Conservation (phyloP, 345 rosid genomes). For the Aquilaria malaccensis region DNA sequence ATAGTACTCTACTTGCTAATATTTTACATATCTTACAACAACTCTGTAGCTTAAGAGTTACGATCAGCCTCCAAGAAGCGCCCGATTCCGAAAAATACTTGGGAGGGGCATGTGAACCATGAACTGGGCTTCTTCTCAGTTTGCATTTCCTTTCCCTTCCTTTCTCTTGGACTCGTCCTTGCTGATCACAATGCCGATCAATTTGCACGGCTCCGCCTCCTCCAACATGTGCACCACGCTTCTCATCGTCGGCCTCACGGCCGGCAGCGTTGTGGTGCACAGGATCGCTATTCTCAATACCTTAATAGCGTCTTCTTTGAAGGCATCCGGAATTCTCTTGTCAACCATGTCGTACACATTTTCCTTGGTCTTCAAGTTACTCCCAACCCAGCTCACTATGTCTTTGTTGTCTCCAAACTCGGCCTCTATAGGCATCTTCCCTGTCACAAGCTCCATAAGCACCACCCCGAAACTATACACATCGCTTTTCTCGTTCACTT, state of each 20-base stretch:
- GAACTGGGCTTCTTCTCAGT: slow-evolving; percentile 1
- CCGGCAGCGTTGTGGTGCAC: slow-evolving; percentile 56
- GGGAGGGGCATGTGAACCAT: neutral
- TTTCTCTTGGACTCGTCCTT: slow-evolving; percentile 29
- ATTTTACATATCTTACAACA: too few relatives aligned
- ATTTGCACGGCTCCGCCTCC: slow-evolving; percentile 66
- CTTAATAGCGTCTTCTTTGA: slow-evolving; percentile 56
- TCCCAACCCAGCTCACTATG: slow-evolving; percentile 67
- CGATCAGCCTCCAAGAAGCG: too few relatives aligned
- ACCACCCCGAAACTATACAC: slow-evolving; percentile 97
- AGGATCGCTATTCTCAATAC: slow-evolving; percentile 62
- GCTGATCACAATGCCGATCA: slow-evolving; percentile 38
- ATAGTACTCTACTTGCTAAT: too few relatives aligned
- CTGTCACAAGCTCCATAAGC: slow-evolving; percentile 81
- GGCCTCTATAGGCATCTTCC: slow-evolving; percentile 70
- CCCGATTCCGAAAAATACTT: neutral
- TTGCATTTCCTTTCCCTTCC: slow-evolving; percentile 4
- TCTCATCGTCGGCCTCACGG: slow-evolving; percentile 73
- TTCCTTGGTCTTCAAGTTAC: slow-evolving; percentile 50
- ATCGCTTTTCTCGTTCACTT: slow-evolving; percentile 81
- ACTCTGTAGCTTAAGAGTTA: too few relatives aligned
- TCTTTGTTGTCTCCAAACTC: slow-evolving; percentile 77
- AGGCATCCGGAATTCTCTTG: slow-evolving; percentile 42
- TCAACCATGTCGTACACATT: slow-evolving; percentile 55
- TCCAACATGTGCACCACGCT: slow-evolving; percentile 81